A percentile compares a stretch with the other conserved stretches of the same genome.
Conservation (phyloP, 1,284 basidiomycete species). For the Trichosporon sp. region DNA sequence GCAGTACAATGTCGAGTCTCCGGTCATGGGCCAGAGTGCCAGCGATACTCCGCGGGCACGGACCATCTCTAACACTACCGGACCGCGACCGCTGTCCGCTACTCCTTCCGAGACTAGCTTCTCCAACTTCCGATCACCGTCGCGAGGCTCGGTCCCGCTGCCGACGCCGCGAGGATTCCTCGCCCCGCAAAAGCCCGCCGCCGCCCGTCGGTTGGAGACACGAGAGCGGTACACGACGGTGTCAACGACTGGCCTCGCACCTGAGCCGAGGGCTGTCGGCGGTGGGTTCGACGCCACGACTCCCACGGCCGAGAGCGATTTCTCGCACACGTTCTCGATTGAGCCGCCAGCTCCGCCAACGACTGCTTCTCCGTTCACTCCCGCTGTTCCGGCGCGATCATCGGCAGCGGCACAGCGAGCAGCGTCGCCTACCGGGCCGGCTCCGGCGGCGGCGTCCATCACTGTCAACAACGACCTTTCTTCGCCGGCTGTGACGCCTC, state of each 20-base stretch:
- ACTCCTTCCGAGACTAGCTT: slow-evolving; percentile 19
- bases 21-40: slow-evolving; percentile 6
- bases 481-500: background rate
- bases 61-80: slow-evolving; percentile 11
- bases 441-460: background rate
- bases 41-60: slow-evolving; percentile 2
- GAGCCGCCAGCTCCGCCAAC: background rate
- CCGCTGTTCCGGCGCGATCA: background rate
- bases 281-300: background rate
- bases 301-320: background rate
- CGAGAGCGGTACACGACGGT: slow-evolving; percentile 22
- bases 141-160: slow-evolving; percentile 27
- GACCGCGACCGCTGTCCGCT: slow-evolving; percentile 9
- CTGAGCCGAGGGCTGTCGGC: slow-evolving; percentile 1
- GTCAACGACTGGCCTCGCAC: slow-evolving; percentile 12
- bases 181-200: slow-evolving; percentile 39
- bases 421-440: background rate
- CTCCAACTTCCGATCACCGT: slow-evolving; percentile 21
- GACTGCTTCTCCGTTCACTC: background rate
- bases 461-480: background rate
- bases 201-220: slow-evolving; percentile 33
- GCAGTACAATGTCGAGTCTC: slow-evolving; percentile 8
- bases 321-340: background rate
- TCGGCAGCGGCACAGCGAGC: background rate
- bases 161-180: slow-evolving; percentile 38